phyloP scores from a whole-genome alignment of 495 filamentous ascomycete genomes.

The Amorphotheca resinae region DNA sequence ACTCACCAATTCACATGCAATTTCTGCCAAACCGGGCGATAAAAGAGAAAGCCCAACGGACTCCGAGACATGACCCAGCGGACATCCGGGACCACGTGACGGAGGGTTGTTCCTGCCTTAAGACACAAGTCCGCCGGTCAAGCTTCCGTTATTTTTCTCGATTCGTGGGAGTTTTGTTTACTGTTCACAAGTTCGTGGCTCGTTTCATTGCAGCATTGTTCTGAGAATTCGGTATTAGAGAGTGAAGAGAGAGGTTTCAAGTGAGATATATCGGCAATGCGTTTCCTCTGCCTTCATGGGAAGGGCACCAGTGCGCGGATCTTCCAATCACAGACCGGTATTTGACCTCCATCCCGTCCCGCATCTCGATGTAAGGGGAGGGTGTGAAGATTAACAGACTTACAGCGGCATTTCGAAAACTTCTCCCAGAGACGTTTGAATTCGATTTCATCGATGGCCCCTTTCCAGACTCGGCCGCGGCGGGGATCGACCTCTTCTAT shows the following conservation, averaged over 20 bases:
- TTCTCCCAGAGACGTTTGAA: constrained; percentile 18
- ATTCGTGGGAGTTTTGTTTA: neutral
- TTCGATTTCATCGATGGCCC: constrained; percentile 49
- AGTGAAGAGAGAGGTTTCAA: neutral
- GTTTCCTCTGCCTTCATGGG: constrained; percentile 49
- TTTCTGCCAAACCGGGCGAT: too few relatives aligned
- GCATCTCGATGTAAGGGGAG: neutral
- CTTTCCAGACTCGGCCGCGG: constrained; percentile 29
- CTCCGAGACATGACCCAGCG: neutral
- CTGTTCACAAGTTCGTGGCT: too few relatives aligned
- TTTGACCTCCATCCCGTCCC: constrained; percentile 4
- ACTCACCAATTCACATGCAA: too few relatives aligned
- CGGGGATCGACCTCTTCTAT: constrained; percentile 43
- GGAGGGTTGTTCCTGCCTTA: neutral
- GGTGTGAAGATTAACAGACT: neutral
- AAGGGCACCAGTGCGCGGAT: constrained; percentile 44
- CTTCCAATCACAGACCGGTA: constrained; percentile 47
- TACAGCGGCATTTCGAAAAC: constrained; percentile 23
- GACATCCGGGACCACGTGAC: neutral
- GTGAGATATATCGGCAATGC: too few relatives aligned
- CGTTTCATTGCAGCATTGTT: too few relatives aligned
- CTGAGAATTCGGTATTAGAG: neutral
- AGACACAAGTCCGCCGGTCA: neutral
- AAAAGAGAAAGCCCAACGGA: too few relatives aligned
- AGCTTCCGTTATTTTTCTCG: neutral